Evolutionary conservation across 192 early-diverging fungal genomes (phyloP).

Genomic region (Coemansia sp.): DNA sequence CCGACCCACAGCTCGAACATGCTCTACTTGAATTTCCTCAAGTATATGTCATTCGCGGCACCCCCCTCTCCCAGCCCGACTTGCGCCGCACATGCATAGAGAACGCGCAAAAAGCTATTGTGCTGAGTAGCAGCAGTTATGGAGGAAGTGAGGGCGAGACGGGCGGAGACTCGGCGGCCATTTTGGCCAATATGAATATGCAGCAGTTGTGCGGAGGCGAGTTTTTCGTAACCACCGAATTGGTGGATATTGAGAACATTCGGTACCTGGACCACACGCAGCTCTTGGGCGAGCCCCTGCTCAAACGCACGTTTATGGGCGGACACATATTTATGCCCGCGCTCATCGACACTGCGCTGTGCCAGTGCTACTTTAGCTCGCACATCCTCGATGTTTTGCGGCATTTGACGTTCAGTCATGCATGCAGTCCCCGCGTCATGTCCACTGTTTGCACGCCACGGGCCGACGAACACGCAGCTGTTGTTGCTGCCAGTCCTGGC

Average conservation of each 20-base stretch:
- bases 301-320: constrained; percentile 52
- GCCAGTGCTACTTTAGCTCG: constrained; percentile 56
- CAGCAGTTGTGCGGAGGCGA: constrained; percentile 32
- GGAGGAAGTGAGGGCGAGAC: not conserved
- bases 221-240: constrained; percentile 48
- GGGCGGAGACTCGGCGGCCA: constrained; percentile 36
- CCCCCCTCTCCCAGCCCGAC: constrained; percentile 41
- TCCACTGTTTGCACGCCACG: constrained; percentile 10
- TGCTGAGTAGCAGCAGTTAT: constrained; percentile 29
- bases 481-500: constrained; percentile 13
- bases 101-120: constrained; percentile 42
- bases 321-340: constrained; percentile 52
- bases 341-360: constrained; percentile 46
- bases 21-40: constrained; percentile 24
- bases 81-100: constrained; percentile 38
- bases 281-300: constrained; percentile 43
- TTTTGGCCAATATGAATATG: constrained; percentile 54
- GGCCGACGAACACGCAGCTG: constrained; percentile 12
- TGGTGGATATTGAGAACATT: constrained; percentile 42
- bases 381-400: constrained; percentile 49
- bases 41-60: constrained; percentile 48
- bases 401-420: constrained; percentile 43
- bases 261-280: constrained; percentile 51
- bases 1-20: constrained; percentile 13
- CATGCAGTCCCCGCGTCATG: not conserved